A percentile compares a stretch with the other conserved stretches of the same genome.
These are phyloP conservation scores for Wickerhamiella pararugosa DNA, from an alignment of 1,139 yeast species.

Conservation along the genomic window DNA sequence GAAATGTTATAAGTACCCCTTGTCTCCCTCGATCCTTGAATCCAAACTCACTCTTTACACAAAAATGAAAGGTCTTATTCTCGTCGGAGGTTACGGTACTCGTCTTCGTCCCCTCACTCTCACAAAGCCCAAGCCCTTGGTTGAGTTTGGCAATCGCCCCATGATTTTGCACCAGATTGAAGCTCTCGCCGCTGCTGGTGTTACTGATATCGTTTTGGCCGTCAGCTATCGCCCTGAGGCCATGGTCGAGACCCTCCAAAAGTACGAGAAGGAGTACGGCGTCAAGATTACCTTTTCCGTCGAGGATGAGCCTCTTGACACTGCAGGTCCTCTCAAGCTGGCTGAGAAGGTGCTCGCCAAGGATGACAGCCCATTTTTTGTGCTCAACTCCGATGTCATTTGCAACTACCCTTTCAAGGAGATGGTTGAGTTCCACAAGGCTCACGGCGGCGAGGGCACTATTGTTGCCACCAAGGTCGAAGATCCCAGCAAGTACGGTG, in stretches of 20 bases:
- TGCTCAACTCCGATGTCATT: slow-evolving; percentile 93
- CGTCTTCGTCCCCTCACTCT: slow-evolving; percentile 97
- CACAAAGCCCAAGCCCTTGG: slow-evolving; percentile 95
- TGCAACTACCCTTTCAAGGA: slow-evolving; percentile 97
- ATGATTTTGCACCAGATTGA: slow-evolving; percentile 82
- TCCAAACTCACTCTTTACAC: neutral
- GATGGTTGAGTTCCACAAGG: slow-evolving; percentile 81
- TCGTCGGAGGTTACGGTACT: slow-evolving; percentile 99
- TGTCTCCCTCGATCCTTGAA: neutral
- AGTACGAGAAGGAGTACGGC: slow-evolving; percentile 91
- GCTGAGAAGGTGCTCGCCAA: slow-evolving; percentile 89
- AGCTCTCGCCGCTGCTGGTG: slow-evolving; percentile 96
- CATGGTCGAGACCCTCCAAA: slow-evolving; percentile 87
- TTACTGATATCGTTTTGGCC: slow-evolving; percentile 94
- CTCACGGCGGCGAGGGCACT: slow-evolving; percentile 96
- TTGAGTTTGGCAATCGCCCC: slow-evolving; percentile 97
- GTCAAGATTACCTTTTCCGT: slow-evolving; percentile 93
- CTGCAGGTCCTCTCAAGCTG: slow-evolving; percentile 97
- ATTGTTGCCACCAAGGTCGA: slow-evolving; percentile 99
- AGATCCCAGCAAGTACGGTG: slow-evolving; percentile 99
- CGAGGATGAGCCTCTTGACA: slow-evolving; percentile 98
- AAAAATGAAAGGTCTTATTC: slow-evolving; percentile 90
- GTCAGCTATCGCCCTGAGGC: slow-evolving; percentile 99
- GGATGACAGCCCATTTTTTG: slow-evolving; percentile 94
- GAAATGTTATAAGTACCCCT: neutral